Evolutionary conservation across 345 rosid species (phyloP).

Genomic region (Syzygium aromaticum): DNA sequence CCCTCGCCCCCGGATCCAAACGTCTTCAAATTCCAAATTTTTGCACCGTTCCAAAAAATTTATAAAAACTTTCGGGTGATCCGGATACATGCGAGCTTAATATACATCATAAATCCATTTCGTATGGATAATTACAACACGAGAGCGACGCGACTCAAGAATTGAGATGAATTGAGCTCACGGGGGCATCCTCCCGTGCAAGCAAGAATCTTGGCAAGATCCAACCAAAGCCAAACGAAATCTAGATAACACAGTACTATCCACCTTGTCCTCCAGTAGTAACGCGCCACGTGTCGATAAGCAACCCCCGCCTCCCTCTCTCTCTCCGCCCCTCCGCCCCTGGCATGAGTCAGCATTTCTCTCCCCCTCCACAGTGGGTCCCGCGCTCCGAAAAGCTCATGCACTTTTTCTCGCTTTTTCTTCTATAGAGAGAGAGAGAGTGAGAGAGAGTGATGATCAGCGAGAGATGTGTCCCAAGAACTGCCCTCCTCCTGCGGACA

Average conservation of each 20-base stretch:
- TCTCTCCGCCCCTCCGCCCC: neutral
- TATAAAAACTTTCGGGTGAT: neutral
- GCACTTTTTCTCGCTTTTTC: neutral
- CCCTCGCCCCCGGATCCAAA: neutral
- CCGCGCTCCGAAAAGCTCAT: neutral
- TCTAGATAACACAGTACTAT: slow-evolving; percentile 51
- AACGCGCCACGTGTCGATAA: slow-evolving; percentile 26
- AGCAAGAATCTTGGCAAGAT: neutral
- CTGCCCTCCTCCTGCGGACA: neutral
- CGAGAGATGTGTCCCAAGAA: slow-evolving; percentile 16
- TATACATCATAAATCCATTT: neutral
- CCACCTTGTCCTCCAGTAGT: slow-evolving; percentile 23
- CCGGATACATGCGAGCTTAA: neutral
- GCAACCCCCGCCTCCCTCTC: neutral
- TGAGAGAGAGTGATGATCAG: neutral
- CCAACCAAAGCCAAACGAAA: slow-evolving; percentile 22
- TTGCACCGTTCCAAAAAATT: neutral
- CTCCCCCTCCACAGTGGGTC: neutral
- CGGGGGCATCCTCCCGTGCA: neutral
- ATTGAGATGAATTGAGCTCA: neutral
- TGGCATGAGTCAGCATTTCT: neutral
- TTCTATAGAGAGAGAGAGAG: neutral
- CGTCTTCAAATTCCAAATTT: neutral
- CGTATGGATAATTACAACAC: neutral
- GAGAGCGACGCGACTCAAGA: neutral